Percentiles rank a stretch among this genome's conserved stretches.
These are phyloP conservation scores for Neofusicoccum cordaticola DNA, from an alignment of 2,329 filamentous ascomycete species.

Conservation along the genomic window DNA sequence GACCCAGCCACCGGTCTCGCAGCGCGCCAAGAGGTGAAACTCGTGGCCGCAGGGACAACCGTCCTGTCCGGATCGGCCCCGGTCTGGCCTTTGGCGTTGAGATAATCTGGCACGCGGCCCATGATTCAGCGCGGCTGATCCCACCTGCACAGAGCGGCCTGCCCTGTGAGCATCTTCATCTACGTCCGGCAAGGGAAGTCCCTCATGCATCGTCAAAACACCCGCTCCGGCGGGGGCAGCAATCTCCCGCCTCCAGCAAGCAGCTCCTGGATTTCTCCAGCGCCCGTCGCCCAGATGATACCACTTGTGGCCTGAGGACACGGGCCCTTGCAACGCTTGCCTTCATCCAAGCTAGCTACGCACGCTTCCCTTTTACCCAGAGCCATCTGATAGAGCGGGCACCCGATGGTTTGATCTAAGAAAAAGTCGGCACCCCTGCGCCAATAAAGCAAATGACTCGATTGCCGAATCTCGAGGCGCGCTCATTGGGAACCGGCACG, in stretches of 20 bases:
- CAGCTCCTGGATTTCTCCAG: neutral
- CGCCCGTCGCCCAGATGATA: neutral
- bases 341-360: slow-evolving; percentile 12
- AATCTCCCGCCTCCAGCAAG: slow-evolving; percentile 8
- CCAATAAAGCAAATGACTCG: slow-evolving; percentile 15
- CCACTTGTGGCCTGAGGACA: slow-evolving; percentile 13
- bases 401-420: slow-evolving; percentile 5
- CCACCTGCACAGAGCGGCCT: neutral
- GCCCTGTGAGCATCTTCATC: slow-evolving; percentile 7
- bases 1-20: neutral
- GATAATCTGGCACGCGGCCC: neutral
- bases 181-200: neutral
- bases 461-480: neutral
- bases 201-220: slow-evolving; percentile 5
- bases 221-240: neutral
- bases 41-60: neutral
- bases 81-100: neutral
- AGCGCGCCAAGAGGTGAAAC: neutral
- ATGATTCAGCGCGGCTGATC: neutral
- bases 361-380: slow-evolving; percentile 5
- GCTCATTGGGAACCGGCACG: slow-evolving; percentile 1
- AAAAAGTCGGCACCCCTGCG: neutral
- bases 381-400: slow-evolving; percentile 5
- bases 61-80: neutral
- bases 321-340: slow-evolving; percentile 4